Percentiles rank a stretch among this genome's conserved stretches.
Evolutionary conservation across 306 rosid species (phyloP).

Genomic region (Pyrus bretschneideri): DNA sequence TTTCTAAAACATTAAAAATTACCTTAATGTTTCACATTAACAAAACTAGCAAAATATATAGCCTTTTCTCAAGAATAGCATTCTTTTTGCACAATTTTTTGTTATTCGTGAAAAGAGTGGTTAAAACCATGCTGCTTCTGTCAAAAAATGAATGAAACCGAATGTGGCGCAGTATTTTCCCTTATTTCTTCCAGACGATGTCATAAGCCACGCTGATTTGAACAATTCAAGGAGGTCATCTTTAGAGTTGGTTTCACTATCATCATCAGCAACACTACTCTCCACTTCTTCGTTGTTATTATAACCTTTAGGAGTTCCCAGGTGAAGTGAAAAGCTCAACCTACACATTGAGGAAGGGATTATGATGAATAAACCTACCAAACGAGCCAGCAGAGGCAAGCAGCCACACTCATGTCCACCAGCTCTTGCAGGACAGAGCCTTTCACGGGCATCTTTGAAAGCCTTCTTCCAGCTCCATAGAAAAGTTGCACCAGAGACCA

Average conservation of each 20-base stretch:
- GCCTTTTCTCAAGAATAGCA: not conserved
- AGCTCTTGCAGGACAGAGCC: conserved; percentile 85
- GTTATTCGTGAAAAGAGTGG: not conserved
- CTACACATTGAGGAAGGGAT: not conserved
- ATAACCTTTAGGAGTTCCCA: not conserved
- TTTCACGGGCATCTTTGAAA: conserved; percentile 79
- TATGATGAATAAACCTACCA: conserved; percentile 44
- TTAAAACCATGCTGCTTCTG: not conserved
- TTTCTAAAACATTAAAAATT: not conserved
- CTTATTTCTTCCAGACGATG: not conserved
- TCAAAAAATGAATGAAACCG: not conserved
- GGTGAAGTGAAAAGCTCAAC: conserved; percentile 8
- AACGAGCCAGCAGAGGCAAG: conserved; percentile 60
- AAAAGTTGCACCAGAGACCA: conserved; percentile 23
- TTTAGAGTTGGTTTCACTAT: not conserved
- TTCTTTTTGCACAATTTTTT: not conserved
- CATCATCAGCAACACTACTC: conserved; percentile 3
- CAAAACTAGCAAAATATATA: not conserved
- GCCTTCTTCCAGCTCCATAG: conserved; percentile 74
- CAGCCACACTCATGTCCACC: conserved; percentile 82
- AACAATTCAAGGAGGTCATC: conserved; percentile 51
- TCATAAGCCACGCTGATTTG: conserved; percentile 60
- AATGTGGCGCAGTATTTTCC: not conserved
- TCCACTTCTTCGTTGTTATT: not conserved
- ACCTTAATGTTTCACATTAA: no score